A percentile compares a stretch with the other conserved stretches of the same genome.
Evolutionary conservation across 495 filamentous ascomycete genomes (phyloP).

Genomic region (Aspergillus conjunctus): DNA sequence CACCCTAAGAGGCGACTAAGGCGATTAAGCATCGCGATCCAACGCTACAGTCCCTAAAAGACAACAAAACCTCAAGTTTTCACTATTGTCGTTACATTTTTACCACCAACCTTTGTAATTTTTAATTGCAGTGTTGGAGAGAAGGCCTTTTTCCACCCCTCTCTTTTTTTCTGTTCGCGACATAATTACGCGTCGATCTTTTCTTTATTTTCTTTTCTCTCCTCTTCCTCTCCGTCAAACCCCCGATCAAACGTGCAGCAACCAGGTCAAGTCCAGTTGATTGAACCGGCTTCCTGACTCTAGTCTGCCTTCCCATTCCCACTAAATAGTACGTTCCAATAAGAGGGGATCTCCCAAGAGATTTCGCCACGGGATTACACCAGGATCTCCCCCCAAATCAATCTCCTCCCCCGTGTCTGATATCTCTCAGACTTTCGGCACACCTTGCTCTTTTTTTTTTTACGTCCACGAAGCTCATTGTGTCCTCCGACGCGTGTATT

Average conservation of each 20-base stretch:
- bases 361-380: constrained; percentile 22
- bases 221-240: constrained; percentile 17
- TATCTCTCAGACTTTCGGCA: constrained; percentile 21
- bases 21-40: constrained; percentile 52
- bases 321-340: constrained; percentile 32
- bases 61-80: constrained; percentile 28
- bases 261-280: constrained; percentile 7
- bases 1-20: constrained; percentile 50
- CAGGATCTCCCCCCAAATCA: constrained; percentile 21
- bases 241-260: constrained; percentile 16
- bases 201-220: constrained; percentile 25
- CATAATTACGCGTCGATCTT: constrained; percentile 27
- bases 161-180: constrained; percentile 24
- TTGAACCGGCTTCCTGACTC: not conserved
- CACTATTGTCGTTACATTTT: constrained; percentile 21
- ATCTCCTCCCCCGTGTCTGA: constrained; percentile 21
- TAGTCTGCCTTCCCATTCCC: constrained; percentile 12
- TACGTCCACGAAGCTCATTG: constrained; percentile 34
- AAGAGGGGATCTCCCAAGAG: constrained; percentile 19
- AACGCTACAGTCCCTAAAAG: constrained; percentile 35
- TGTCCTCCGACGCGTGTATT: constrained; percentile 32
- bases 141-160: constrained; percentile 22
- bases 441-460: constrained; percentile 21
- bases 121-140: constrained; percentile 18
- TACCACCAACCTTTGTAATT: constrained; percentile 22